Evolutionary conservation across 1,139 yeast genomes (phyloP).

Genomic region (Geotrichum bryndzae): DNA sequence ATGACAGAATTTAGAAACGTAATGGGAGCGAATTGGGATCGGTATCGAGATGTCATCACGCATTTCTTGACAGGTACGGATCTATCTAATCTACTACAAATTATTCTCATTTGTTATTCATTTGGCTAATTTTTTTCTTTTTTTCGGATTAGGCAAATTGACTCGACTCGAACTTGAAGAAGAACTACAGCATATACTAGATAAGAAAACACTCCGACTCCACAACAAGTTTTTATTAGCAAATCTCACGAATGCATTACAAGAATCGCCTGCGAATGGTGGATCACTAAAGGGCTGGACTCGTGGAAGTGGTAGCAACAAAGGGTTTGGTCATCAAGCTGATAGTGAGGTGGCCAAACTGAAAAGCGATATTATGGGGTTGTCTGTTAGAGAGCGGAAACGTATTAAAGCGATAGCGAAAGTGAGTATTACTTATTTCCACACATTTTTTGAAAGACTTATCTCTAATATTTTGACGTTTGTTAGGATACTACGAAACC

Average conservation of each 20-base stretch:
- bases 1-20: constrained; percentile 67
- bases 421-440: constrained; percentile 18
- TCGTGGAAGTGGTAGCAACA: constrained; percentile 35
- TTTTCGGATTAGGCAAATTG: constrained; percentile 38
- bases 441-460: background rate
- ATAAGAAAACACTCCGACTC: constrained; percentile 45
- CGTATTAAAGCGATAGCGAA: constrained; percentile 77
- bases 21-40: constrained; percentile 77
- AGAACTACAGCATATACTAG: constrained; percentile 51
- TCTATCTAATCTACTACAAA: background rate
- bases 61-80: constrained; percentile 59
- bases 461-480: background rate
- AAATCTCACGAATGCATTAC: constrained; percentile 75
- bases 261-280: constrained; percentile 61
- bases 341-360: constrained; percentile 66
- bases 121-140: background rate
- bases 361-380: constrained; percentile 79
- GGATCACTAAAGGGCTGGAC: constrained; percentile 44
- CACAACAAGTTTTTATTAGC: constrained; percentile 81
- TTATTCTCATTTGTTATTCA: background rate
- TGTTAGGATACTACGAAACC: constrained; percentile 65
- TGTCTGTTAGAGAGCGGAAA: constrained; percentile 78
- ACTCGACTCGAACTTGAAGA: constrained; percentile 68
- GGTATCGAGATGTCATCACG: constrained; percentile 73
- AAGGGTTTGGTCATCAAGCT: constrained; percentile 28